A percentile compares a stretch with the other conserved stretches of the same genome.
Evolutionary conservation across 2,329 filamentous ascomycete genomes (phyloP).

Genomic region (Fusarium hostae): DNA sequence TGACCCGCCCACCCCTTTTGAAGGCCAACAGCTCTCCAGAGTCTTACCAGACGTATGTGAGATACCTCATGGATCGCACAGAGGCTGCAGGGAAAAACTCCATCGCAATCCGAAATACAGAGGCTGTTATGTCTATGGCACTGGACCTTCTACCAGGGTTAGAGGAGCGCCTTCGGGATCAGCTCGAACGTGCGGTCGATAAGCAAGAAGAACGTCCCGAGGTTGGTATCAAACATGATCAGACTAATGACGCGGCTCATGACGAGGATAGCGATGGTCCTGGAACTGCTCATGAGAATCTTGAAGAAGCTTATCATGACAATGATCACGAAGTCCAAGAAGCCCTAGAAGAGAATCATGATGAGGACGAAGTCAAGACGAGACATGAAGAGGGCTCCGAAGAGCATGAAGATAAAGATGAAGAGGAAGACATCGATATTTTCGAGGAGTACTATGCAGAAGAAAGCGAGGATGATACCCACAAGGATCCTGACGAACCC

Average conservation of each 20-base stretch:
- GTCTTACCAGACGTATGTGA: not conserved
- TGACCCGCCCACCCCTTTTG: not conserved
- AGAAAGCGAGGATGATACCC: fast-evolving
- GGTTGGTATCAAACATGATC: fast-evolving
- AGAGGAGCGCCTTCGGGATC: not conserved
- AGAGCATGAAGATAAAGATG: fast-evolving
- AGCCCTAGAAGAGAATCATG: fast-evolving
- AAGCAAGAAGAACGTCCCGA: not conserved
- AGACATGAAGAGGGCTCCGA: fast-evolving
- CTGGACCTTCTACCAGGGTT: not conserved
- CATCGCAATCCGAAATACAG: fast-evolving
- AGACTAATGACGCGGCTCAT: not conserved
- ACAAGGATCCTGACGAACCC: fast-evolving
- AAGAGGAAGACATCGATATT: fast-evolving
- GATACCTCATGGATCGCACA: not conserved
- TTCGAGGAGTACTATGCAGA: fast-evolving
- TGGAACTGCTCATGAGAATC: too few relatives aligned
- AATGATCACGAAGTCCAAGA: not conserved
- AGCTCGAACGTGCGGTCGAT: not conserved
- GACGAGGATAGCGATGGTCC: fast-evolving
- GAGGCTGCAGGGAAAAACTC: not conserved
- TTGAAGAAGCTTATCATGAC: not conserved
- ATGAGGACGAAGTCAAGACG: fast-evolving
- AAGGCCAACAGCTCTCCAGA: slow-evolving; percentile 1
- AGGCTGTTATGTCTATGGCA: slow-evolving; percentile 6